These are phyloP conservation scores for Coelomomyces lativittatus DNA, from an alignment of 371 early-diverging fungal genomes.

Conservation along the genomic window DNA sequence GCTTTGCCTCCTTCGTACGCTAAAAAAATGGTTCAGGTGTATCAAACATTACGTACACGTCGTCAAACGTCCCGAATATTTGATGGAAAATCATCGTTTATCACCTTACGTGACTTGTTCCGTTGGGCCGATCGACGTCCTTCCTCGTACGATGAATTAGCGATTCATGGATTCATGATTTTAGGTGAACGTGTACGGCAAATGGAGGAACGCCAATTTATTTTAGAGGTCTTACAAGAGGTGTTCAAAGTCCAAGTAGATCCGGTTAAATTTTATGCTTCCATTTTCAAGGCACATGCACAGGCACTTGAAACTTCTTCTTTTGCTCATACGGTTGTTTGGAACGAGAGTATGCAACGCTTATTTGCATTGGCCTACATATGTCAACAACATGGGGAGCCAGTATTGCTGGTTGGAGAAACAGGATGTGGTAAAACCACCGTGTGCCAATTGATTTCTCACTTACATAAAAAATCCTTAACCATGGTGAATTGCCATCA, in stretches of 20 bases:
- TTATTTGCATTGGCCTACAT: slow-evolving; percentile 70
- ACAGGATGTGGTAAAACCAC: slow-evolving; percentile 99
- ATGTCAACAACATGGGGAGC: slow-evolving; percentile 72
- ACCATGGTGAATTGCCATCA: slow-evolving; percentile 94
- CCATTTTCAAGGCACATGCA: not conserved
- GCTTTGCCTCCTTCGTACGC: slow-evolving; percentile 75
- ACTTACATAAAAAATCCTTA: slow-evolving; percentile 39
- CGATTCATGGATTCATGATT: slow-evolving; percentile 85
- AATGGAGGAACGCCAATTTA: slow-evolving; percentile 61
- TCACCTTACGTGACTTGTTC: slow-evolving; percentile 96
- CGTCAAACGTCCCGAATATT: slow-evolving; percentile 70
- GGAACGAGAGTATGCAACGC: slow-evolving; percentile 87
- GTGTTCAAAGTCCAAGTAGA: slow-evolving; percentile 54
- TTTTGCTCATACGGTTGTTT: slow-evolving; percentile 63
- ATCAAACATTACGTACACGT: slow-evolving; percentile 59
- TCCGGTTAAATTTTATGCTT: slow-evolving; percentile 8
- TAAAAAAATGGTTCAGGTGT: slow-evolving; percentile 68
- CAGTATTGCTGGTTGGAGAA: slow-evolving; percentile 93
- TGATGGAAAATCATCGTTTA: slow-evolving; percentile 77
- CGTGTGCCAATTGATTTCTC: slow-evolving; percentile 80
- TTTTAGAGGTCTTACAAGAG: slow-evolving; percentile 63
- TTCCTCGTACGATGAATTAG: slow-evolving; percentile 55
- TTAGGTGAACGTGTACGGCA: slow-evolving; percentile 80
- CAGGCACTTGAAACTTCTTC: not conserved
- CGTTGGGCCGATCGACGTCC: slow-evolving; percentile 88